phyloP scores from a whole-genome alignment of 129 eudicot genomes.

The Helianthus tuberosus region DNA sequence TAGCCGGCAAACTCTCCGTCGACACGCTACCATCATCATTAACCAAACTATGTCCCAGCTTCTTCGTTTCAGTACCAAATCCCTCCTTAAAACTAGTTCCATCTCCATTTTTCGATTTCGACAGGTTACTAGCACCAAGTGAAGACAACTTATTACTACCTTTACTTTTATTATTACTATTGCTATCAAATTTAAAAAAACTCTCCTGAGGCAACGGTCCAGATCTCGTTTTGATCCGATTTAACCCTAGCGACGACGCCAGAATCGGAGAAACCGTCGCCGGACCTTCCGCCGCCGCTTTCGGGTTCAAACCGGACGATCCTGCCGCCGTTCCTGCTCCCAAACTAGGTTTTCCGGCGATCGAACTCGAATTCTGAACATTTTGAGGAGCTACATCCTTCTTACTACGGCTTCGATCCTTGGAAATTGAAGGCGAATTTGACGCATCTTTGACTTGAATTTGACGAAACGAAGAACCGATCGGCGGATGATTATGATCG shows the following conservation, averaged over 20 bases:
- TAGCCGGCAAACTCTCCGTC: conserved; percentile 44
- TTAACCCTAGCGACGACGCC: conserved; percentile 89
- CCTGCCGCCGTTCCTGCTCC: conserved; percentile 14
- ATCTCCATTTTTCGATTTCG: conserved; percentile 43
- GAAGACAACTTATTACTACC: conserved; percentile 40
- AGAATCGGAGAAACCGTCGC: conserved; percentile 74
- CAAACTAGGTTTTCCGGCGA: conserved; percentile 15
- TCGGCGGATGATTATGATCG: conserved; percentile 31
- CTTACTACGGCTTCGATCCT: conserved; percentile 19
- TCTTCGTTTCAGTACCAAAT: conserved; percentile 36
- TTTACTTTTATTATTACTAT: conserved; percentile 10
- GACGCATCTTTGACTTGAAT: conserved; percentile 45
- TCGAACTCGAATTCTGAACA: background rate
- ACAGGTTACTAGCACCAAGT: conserved; percentile 77
- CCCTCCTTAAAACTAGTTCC: conserved; percentile 29
- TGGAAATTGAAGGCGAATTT: conserved; percentile 10
- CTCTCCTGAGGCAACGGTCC: conserved; percentile 99
- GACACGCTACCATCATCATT: conserved; percentile 60
- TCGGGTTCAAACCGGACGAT: conserved; percentile 33
- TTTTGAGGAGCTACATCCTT: conserved; percentile 22
- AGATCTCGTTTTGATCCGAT: conserved; percentile 94
- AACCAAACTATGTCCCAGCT: conserved; percentile 19
- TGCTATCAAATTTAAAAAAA: conserved; percentile 62
- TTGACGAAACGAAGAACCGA: conserved; percentile 32
- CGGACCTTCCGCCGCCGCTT: conserved; percentile 39